phyloP scores from a whole-genome alignment of 306 rosid species.

The Cicer cuneatum region DNA sequence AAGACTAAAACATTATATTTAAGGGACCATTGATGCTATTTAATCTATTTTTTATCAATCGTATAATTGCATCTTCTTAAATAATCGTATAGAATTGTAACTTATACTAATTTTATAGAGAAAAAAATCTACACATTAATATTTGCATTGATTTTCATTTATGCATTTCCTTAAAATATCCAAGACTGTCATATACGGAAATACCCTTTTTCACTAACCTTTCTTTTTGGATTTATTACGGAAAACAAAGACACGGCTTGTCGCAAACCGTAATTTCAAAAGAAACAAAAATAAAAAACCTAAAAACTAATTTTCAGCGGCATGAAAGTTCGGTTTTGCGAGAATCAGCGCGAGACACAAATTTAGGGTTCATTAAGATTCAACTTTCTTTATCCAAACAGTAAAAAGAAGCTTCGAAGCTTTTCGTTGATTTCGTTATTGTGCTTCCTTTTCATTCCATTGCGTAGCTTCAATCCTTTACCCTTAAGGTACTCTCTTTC shows the following conservation, averaged over 20 bases:
- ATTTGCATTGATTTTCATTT: too few species aligned
- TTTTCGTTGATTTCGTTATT: not conserved
- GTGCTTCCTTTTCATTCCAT: not conserved
- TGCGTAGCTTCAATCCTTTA: constrained; percentile 15
- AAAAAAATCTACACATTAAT: too few species aligned
- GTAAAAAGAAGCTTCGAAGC: not conserved
- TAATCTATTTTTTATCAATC: too few species aligned
- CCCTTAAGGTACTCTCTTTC: constrained; percentile 46
- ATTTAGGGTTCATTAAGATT: constrained; percentile 13
- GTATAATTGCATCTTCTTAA: too few species aligned
- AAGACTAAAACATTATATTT: too few species aligned
- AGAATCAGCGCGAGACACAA: not conserved
- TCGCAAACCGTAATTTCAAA: not conserved
- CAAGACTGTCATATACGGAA: not conserved
- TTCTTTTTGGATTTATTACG: not conserved
- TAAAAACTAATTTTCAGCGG: not conserved
- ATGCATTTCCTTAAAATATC: not conserved
- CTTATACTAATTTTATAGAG: too few species aligned
- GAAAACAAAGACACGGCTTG: not conserved
- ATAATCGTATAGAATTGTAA: too few species aligned
- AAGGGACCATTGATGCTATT: too few species aligned
- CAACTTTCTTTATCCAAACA: not conserved
- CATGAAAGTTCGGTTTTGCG: not conserved
- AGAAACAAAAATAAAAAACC: not conserved
- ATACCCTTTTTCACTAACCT: not conserved